These are phyloP conservation scores for Cronartium quercuum DNA, from an alignment of 1,284 basidiomycete genomes.

Conservation along the genomic window DNA sequence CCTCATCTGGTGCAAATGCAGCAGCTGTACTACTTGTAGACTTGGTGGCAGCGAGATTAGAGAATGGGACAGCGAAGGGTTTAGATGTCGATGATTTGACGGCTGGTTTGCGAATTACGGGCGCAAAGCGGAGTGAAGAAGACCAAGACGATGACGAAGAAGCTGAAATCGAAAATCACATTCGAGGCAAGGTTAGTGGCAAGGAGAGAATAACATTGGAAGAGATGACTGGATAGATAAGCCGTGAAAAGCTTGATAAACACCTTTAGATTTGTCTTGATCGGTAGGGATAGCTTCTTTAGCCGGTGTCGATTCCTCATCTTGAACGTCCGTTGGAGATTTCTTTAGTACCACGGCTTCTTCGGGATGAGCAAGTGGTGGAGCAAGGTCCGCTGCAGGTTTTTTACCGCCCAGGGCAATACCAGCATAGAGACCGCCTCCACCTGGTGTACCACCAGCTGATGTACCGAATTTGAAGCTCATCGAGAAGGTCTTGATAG, in stretches of 20 bases:
- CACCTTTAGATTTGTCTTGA: conserved; percentile 38
- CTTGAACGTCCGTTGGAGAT: neutral
- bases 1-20: conserved; percentile 25
- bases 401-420: conserved; percentile 37
- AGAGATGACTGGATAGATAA: neutral
- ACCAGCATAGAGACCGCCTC: conserved; percentile 37
- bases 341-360: neutral
- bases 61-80: conserved; percentile 33
- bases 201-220: neutral
- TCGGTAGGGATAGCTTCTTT: neutral
- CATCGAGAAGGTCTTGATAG: conserved; percentile 1
- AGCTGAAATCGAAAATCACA: conserved; percentile 20
- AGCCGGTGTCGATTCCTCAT: neutral
- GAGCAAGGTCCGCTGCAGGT: neutral
- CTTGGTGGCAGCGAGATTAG: conserved; percentile 5
- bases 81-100: conserved; percentile 20
- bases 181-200: too few species aligned
- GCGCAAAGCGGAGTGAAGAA: conserved; percentile 39
- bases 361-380: neutral
- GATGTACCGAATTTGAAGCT: conserved; percentile 38
- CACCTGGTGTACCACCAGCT: conserved; percentile 17
- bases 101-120: conserved; percentile 36
- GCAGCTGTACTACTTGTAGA: conserved; percentile 20
- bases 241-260: conserved; percentile 2
- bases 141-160: conserved; percentile 40